Evolutionary conservation across 176 grass and related monocot species (phyloP), one percentile per base, ranked within the genome.

Genomic region (Eragrostis curvula): DNA sequence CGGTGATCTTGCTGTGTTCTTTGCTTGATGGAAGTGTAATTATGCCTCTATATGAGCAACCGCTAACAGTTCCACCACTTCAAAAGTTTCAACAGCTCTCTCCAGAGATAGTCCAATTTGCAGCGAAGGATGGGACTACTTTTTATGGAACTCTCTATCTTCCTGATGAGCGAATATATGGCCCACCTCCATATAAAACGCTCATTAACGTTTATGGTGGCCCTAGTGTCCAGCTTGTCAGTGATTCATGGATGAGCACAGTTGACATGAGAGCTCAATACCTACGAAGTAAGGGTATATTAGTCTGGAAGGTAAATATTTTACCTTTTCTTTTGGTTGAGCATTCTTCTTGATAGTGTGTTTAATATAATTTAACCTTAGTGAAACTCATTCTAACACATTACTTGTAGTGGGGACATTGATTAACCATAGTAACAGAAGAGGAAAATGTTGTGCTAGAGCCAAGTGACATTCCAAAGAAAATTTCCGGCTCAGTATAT

Each of bases 221-320:
- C 52, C 97, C 97, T 5, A 88, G 93, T 79, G 91, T 96, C 74
- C 97, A 99, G 81, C 83, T 96, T 21, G 93, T 99, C 45, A 89
- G 80, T 62, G 97, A 99, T 88, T 88, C 93, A 39, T 99, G 97
- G 97, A 86, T 96, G 41, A 92, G 87, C 87, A 99, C 93, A 74
- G 97, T 99, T 87, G 97, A 99, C 81, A 99, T 99, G 97, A 96
- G 97, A 87, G 93, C 97, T 60, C 97, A 99, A 61, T 99, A 85
- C 66, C 85, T 99, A 61, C 88, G 91, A 70, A 96, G 88, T 56
- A 99, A 96, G 88, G 93, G 97, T 48, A 83, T 99, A 65, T 90
- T 96, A 90, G 97, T 99, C 63, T 99, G 97, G 97, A 99, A 99
- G 97, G 97, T 99, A 99, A 84, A 64, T 43, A 27, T 78, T 48